phyloP scores from a whole-genome alignment of 1,139 yeast species.

The Candida smagusa region DNA sequence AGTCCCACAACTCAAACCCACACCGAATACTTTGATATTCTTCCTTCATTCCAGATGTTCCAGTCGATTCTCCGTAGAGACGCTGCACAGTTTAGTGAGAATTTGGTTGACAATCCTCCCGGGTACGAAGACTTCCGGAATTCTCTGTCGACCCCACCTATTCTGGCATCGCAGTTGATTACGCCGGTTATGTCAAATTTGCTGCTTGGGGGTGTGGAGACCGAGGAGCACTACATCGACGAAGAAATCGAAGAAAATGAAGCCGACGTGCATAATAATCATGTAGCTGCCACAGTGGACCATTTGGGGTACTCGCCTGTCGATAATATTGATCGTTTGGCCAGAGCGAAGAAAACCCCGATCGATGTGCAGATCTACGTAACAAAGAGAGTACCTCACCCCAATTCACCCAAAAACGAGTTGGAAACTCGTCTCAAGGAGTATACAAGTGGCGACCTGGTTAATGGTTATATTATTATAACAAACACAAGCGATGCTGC shows the following conservation, averaged over 20 bases:
- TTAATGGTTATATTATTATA: slow-evolving; percentile 25
- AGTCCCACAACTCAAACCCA: slow-evolving; percentile 29
- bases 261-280: slow-evolving; percentile 13
- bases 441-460: slow-evolving; percentile 35
- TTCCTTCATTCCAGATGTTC: slow-evolving; percentile 66
- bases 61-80: slow-evolving; percentile 52
- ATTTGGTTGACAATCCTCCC: slow-evolving; percentile 37
- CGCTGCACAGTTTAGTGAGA: slow-evolving; percentile 41
- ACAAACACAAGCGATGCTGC: slow-evolving; percentile 38
- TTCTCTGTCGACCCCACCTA: slow-evolving; percentile 27
- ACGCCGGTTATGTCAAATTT: slow-evolving; percentile 1
- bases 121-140: slow-evolving; percentile 34
- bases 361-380: slow-evolving; percentile 43
- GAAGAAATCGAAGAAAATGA: slow-evolving; percentile 9
- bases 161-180: slow-evolving; percentile 7
- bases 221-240: slow-evolving; percentile 17
- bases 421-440: slow-evolving; percentile 44
- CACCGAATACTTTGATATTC: slow-evolving; percentile 49
- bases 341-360: slow-evolving; percentile 34
- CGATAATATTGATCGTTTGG: slow-evolving; percentile 43
- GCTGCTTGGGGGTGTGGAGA: slow-evolving; percentile 16
- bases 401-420: slow-evolving; percentile 28
- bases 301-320: slow-evolving; percentile 42
- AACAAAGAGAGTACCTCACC: slow-evolving; percentile 40
- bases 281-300: slow-evolving; percentile 21